Evolutionary conservation across 108 stramenopile species (phyloP).

Genomic region (Cylindrotheca fusiformis): DNA sequence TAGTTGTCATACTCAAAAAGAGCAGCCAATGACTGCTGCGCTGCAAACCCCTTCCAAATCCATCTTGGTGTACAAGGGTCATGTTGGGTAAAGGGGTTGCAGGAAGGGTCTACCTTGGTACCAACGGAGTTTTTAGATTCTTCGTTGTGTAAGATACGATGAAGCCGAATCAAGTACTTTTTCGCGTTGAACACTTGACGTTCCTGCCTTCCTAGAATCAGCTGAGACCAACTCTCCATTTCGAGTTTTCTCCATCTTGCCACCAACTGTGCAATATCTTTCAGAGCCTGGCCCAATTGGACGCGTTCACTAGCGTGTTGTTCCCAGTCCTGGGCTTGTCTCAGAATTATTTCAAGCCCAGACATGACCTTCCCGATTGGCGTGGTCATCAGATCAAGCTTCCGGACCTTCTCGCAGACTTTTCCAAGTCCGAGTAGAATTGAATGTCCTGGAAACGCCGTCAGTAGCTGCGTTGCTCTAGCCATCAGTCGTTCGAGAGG

Average conservation of each 20-base stretch:
- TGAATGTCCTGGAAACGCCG: slow-evolving; percentile 89
- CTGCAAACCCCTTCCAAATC: slow-evolving; percentile 65
- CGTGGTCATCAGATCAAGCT: slow-evolving; percentile 56
- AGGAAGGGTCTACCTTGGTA: neutral
- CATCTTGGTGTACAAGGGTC: slow-evolving; percentile 44
- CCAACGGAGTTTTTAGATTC: neutral
- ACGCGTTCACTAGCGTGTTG: slow-evolving; percentile 89
- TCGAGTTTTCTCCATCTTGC: slow-evolving; percentile 91
- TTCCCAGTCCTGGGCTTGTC: slow-evolving; percentile 96
- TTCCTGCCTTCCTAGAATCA: slow-evolving; percentile 55
- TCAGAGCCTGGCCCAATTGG: slow-evolving; percentile 63
- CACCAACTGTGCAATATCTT: slow-evolving; percentile 72
- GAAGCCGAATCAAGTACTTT: slow-evolving; percentile 62
- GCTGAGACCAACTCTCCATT: slow-evolving; percentile 85
- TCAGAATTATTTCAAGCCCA: slow-evolving; percentile 89
- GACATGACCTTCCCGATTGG: slow-evolving; percentile 86
- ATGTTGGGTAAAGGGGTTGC: neutral
- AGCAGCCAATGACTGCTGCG: slow-evolving; percentile 7
- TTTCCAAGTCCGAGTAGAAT: slow-evolving; percentile 74
- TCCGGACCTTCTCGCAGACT: slow-evolving; percentile 68
- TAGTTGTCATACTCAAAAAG: slow-evolving; percentile 1
- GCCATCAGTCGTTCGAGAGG: slow-evolving; percentile 63
- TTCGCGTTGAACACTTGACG: slow-evolving; percentile 42
- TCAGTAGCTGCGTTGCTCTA: slow-evolving; percentile 72
- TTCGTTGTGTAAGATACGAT: slow-evolving; percentile 24